Conservation (phyloP, 176 grass and related monocot species). For the Musa beccarii region DNA sequence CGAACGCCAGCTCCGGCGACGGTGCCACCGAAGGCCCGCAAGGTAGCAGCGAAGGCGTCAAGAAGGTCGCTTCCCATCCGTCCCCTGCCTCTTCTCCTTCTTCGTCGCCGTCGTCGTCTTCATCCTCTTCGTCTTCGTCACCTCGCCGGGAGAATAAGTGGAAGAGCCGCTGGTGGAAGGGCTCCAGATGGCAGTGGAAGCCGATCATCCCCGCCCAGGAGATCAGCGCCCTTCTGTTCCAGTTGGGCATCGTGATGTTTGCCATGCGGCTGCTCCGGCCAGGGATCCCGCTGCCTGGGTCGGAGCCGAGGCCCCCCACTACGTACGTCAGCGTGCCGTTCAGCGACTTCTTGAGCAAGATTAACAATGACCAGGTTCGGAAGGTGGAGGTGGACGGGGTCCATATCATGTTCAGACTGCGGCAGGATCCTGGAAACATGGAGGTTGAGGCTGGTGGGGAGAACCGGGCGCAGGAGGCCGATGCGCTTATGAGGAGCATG, state of each 20-base stretch:
- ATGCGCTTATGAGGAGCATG: conserved; percentile 31
- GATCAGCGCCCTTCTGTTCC: conserved; percentile 80
- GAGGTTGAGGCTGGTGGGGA: conserved; percentile 21
- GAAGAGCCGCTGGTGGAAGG: conserved; percentile 47
- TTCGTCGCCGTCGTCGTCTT: neutral
- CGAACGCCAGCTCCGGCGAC: conserved; percentile 22
- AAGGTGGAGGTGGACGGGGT: conserved; percentile 98
- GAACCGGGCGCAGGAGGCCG: conserved; percentile 27
- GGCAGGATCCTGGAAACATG: conserved; percentile 31
- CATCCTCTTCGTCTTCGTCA: conserved; percentile 35
- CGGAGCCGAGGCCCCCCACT: conserved; percentile 58
- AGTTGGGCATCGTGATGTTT: conserved; percentile 79
- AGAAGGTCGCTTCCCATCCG: conserved; percentile 12
- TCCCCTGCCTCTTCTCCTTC: conserved; percentile 6
- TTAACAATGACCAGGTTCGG: conserved; percentile 78
- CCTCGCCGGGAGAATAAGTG: conserved; percentile 53
- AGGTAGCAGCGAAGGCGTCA: conserved; percentile 19
- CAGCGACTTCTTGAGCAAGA: conserved; percentile 83
- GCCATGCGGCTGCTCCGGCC: conserved; percentile 80
- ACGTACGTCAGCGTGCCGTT: conserved; percentile 65
- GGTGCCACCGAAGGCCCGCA: conserved; percentile 20
- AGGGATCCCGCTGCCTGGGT: conserved; percentile 50
- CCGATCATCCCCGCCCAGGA: conserved; percentile 79
- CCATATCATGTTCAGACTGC: conserved; percentile 77
- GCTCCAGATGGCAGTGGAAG: conserved; percentile 67